Conservation (phyloP, 495 filamentous ascomycete genomes). For the Podospora australis region DNA sequence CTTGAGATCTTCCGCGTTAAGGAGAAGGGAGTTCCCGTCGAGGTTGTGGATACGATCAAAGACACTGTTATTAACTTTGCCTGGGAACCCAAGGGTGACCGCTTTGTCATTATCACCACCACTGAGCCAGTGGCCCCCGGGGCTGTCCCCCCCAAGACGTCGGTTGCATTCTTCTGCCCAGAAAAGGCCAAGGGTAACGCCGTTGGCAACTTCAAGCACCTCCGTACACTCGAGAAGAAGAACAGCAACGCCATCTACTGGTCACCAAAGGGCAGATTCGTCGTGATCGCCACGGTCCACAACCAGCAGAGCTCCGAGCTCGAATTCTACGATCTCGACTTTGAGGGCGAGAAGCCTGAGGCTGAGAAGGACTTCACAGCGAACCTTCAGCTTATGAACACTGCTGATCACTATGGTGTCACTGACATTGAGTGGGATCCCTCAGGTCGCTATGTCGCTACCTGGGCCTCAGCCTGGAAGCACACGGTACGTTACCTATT, state of each 20-base stretch:
- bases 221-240: slow-evolving; percentile 93
- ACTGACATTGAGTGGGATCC: slow-evolving; percentile 98
- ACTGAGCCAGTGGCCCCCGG: slow-evolving; percentile 72
- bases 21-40: slow-evolving; percentile 96
- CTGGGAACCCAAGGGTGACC: slow-evolving; percentile 95
- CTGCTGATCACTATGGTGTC: slow-evolving; percentile 90
- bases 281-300: slow-evolving; percentile 84
- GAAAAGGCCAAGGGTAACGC: slow-evolving; percentile 76
- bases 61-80: slow-evolving; percentile 98
- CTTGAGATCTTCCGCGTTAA: slow-evolving; percentile 95
- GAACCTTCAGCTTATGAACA: slow-evolving; percentile 89
- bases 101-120: slow-evolving; percentile 95
- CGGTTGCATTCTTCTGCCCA: slow-evolving; percentile 91
- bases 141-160: slow-evolving; percentile 84
- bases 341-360: slow-evolving; percentile 91
- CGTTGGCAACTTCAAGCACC: slow-evolving; percentile 89
- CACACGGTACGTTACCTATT: slow-evolving; percentile 63
- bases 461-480: slow-evolving; percentile 89
- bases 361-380: slow-evolving; percentile 89
- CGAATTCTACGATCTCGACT: slow-evolving; percentile 96
- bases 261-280: slow-evolving; percentile 95
- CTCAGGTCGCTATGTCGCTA: slow-evolving; percentile 87
- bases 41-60: slow-evolving; percentile 94
- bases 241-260: slow-evolving; percentile 99
- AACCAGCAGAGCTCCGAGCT: slow-evolving; percentile 89